Conservation (phyloP, 345 rosid species). For the Linum tenue region DNA sequence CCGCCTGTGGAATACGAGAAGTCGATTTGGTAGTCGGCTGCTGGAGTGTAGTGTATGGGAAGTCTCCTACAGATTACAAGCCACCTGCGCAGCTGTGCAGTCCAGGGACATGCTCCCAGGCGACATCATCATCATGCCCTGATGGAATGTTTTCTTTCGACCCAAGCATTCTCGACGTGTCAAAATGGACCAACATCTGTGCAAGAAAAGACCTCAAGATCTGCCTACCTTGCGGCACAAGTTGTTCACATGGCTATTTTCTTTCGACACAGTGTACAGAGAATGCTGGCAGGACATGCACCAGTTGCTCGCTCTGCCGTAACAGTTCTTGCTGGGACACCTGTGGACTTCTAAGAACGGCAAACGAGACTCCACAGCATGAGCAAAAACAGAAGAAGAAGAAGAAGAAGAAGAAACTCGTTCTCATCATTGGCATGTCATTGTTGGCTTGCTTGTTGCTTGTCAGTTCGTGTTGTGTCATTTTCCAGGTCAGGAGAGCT, state of each 20-base stretch:
- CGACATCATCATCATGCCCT: constrained; percentile 34
- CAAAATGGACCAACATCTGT: constrained; percentile 63
- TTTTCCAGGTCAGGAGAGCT: constrained; percentile 28
- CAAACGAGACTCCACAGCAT: constrained; percentile 10
- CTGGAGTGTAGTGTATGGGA: constrained; percentile 41
- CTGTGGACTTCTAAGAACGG: constrained; percentile 41
- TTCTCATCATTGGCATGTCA: constrained; percentile 39
- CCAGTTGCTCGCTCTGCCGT: constrained; percentile 85
- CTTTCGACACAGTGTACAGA: constrained; percentile 62
- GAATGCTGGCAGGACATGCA: constrained; percentile 64
- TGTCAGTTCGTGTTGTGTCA: constrained; percentile 36
- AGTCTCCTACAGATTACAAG: constrained; percentile 36
- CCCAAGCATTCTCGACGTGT: constrained; percentile 71
- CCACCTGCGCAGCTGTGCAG: constrained; percentile 86
- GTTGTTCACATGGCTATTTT: constrained; percentile 70
- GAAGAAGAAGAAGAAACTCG: constrained; percentile 28
- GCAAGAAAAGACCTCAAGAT: constrained; percentile 54
- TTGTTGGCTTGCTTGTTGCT: constrained; percentile 36
- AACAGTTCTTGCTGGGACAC: constrained; percentile 65
- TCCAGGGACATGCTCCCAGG: constrained; percentile 57
- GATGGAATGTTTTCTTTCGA: constrained; percentile 60
- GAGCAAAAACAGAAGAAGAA: constrained; percentile 38
- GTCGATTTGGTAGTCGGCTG: constrained; percentile 78
- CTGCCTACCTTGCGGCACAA: constrained; percentile 64
- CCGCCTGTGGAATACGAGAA: constrained; percentile 73